Conservation (phyloP, 1,139 yeast species). For the Sugiyamaella castrensis region DNA sequence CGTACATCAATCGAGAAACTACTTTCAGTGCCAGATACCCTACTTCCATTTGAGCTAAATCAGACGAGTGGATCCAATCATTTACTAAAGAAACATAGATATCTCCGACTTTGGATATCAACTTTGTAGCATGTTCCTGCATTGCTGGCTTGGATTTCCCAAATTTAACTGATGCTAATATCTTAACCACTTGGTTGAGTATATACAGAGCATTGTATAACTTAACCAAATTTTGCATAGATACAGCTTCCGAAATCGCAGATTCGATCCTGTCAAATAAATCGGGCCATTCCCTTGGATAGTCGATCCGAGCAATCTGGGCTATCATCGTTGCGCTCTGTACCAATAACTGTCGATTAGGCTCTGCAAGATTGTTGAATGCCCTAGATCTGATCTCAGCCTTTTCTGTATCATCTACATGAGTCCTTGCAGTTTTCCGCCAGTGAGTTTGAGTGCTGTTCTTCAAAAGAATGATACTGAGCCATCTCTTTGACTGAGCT, state of each 20-base stretch:
- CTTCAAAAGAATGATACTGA: slow-evolving; percentile 82
- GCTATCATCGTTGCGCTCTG: slow-evolving; percentile 86
- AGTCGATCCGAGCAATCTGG: slow-evolving; percentile 75
- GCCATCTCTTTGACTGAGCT: slow-evolving; percentile 72
- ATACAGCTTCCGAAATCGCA: slow-evolving; percentile 45
- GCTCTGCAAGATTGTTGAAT: slow-evolving; percentile 61
- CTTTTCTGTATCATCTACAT: slow-evolving; percentile 70
- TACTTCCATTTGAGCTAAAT: slow-evolving; percentile 53
- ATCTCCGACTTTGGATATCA: slow-evolving; percentile 58
- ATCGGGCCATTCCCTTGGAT: slow-evolving; percentile 82
- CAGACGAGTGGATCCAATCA: slow-evolving; percentile 46
- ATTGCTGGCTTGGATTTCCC: slow-evolving; percentile 80
- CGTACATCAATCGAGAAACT: slow-evolving; percentile 68
- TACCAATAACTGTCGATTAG: slow-evolving; percentile 66
- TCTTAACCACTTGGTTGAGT: slow-evolving; percentile 73
- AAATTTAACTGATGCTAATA: slow-evolving; percentile 68
- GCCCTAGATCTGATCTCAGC: slow-evolving; percentile 54
- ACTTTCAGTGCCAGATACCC: slow-evolving; percentile 77
- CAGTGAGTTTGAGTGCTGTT: slow-evolving; percentile 83
- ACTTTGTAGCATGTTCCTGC: slow-evolving; percentile 64
- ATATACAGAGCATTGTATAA: slow-evolving; percentile 63
- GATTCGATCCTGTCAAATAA: slow-evolving; percentile 62
- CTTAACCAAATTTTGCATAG: slow-evolving; percentile 47
- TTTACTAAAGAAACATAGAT: slow-evolving; percentile 59
- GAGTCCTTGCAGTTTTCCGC: slow-evolving; percentile 60